Percentiles rank a stretch among this genome's conserved stretches.
Conservation (phyloP, 371 early-diverging fungal species). For the Rhizomucor pusillus region DNA sequence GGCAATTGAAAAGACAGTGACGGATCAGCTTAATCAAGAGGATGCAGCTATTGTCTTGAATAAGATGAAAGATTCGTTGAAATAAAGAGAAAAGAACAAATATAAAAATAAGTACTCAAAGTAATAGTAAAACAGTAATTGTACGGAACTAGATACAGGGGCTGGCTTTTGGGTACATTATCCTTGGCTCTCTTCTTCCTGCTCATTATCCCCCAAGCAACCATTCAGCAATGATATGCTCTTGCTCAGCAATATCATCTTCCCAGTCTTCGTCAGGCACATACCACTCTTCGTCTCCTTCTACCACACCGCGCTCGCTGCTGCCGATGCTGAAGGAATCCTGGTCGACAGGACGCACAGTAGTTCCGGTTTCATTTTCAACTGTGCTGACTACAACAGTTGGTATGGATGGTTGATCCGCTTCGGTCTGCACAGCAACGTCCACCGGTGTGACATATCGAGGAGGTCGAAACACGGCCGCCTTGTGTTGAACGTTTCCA, state of each 20-base stretch:
- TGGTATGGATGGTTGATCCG: not conserved
- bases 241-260: conserved; percentile 8
- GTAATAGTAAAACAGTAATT: not conserved
- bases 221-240: conserved; percentile 11
- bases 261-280: conserved; percentile 14
- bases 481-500: conserved; percentile 1
- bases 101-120: not conserved
- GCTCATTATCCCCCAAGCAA: conserved; percentile 9
- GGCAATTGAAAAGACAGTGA: conserved; percentile 24
- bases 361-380: not conserved
- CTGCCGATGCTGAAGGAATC: not conserved
- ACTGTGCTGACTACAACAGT: not conserved
- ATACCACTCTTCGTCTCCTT: conserved; percentile 18
- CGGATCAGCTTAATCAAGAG: conserved; percentile 6
- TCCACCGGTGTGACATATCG: conserved; percentile 9
- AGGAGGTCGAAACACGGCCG: conserved; percentile 5
- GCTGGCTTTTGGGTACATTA: no score
- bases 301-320: conserved; percentile 10
- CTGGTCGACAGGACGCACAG: not conserved
- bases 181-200: no score
- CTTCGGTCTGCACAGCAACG: conserved; percentile 12
- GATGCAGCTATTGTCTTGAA: conserved; percentile 13
- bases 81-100: not conserved
- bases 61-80: conserved; percentile 8
- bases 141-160: not conserved